phyloP scores from a whole-genome alignment of 2,329 filamentous ascomycete genomes.

The Ophiocordyceps robertsii region DNA sequence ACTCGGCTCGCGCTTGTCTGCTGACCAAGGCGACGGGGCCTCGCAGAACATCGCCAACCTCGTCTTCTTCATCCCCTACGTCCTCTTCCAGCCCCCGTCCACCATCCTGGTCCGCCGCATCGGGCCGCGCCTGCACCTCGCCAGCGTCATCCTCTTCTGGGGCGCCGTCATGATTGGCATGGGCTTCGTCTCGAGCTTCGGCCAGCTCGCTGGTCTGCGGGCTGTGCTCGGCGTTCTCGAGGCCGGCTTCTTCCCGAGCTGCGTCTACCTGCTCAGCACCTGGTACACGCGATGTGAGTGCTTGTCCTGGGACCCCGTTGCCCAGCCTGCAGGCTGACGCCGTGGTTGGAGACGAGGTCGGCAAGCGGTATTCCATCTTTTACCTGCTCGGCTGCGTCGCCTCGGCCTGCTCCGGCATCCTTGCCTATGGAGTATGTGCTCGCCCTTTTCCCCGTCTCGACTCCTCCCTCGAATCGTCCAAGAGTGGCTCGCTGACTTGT shows the following conservation, averaged over 20 bases:
- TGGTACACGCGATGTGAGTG: conserved; percentile 55
- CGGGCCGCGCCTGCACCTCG: conserved; percentile 45
- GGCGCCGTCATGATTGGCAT: conserved; percentile 50
- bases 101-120: conserved; percentile 55
- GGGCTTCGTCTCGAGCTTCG: conserved; percentile 44
- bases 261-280: conserved; percentile 58
- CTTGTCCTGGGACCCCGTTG: neutral
- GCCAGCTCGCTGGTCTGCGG: conserved; percentile 38
- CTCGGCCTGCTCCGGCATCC: conserved; percentile 52
- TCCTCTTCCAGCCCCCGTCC: conserved; percentile 57
- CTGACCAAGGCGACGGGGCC: conserved; percentile 1
- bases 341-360: conserved; percentile 41
- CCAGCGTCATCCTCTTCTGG: conserved; percentile 43
- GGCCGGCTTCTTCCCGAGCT: conserved; percentile 59
- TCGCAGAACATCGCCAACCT: conserved; percentile 54
- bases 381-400: conserved; percentile 57
- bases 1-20: neutral
- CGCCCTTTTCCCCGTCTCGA: neutral
- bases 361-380: conserved; percentile 55
- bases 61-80: conserved; percentile 63
- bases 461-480: neutral
- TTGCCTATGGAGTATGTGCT: conserved; percentile 46
- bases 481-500: neutral
- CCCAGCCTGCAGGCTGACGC: neutral
- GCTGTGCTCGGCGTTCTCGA: conserved; percentile 51